A percentile compares a stretch with the other conserved stretches of the same genome.
Conservation (phyloP, 495 filamentous ascomycete species). For the Jackrogersella minutella region DNA sequence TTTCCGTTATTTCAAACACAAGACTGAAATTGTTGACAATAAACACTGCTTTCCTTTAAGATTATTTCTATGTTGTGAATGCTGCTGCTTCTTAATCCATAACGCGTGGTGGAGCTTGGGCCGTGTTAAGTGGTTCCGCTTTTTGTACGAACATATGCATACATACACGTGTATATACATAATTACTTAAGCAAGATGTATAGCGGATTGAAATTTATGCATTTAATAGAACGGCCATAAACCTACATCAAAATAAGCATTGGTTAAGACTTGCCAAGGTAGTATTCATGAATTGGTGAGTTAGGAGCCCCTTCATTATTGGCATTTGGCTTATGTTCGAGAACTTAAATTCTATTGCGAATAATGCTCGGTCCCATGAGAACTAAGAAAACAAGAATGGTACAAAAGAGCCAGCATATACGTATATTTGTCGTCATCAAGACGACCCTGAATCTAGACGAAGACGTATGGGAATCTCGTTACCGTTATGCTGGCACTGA, state of each 20-base stretch:
- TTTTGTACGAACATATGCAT: background rate
- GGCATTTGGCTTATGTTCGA: no score
- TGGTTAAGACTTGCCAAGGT: no score
- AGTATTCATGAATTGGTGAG: no score
- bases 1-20: background rate
- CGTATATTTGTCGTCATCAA: background rate
- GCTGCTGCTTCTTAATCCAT: conserved; percentile 17
- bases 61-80: background rate
- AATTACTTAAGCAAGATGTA: background rate
- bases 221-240: background rate
- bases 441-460: background rate
- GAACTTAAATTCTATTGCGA: no score
- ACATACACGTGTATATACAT: background rate
- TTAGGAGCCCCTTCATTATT: no score
- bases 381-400: no score
- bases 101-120: background rate
- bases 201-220: background rate
- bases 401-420: background rate
- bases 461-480: conserved; percentile 24
- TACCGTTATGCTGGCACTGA: conserved; percentile 24
- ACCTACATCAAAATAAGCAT: no score
- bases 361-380: no score
- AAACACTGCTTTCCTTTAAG: background rate
- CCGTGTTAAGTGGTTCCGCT: conserved; percentile 9
- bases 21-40: background rate